phyloP scores from a whole-genome alignment of 306 rosid genomes.

The Adenanthera pavonina region DNA sequence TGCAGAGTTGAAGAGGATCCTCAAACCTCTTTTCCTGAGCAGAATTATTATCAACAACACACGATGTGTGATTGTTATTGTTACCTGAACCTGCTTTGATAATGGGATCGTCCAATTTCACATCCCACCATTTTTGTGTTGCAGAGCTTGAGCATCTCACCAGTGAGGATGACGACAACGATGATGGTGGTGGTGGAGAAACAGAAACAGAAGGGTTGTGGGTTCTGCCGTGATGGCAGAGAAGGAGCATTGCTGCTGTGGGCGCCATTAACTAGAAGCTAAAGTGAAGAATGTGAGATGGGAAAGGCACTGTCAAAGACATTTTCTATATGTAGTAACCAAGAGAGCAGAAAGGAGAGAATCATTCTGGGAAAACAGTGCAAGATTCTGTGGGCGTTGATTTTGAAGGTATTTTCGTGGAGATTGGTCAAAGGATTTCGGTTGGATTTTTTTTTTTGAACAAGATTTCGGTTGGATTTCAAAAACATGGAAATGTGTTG shows the following conservation, averaged over 20 bases:
- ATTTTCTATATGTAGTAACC: not conserved
- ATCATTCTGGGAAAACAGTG: not conserved
- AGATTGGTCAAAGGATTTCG: not conserved
- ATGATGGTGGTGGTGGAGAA: not conserved
- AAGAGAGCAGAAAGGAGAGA: not conserved
- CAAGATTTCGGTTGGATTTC: too few relatives aligned
- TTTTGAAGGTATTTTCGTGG: not conserved
- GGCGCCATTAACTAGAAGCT: conserved; percentile 45
- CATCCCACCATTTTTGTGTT: conserved; percentile 22
- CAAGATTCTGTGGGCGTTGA: conserved; percentile 36
- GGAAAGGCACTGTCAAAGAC: not conserved
- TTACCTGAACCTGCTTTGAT: conserved; percentile 17
- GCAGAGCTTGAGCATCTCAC: conserved; percentile 16
- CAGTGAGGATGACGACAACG: too few relatives aligned
- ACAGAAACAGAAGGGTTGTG: not conserved
- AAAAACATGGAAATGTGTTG: too few relatives aligned
- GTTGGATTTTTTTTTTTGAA: too few relatives aligned
- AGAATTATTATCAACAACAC: conserved; percentile 10
- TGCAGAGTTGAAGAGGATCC: conserved; percentile 42
- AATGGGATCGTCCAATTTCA: not conserved
- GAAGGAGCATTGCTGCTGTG: conserved; percentile 50
- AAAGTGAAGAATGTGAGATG: too few relatives aligned
- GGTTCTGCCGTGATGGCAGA: conserved; percentile 28
- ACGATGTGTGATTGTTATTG: not conserved
- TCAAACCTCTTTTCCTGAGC: conserved; percentile 17